A percentile compares a stretch with the other conserved stretches of the same genome.
These are phyloP conservation scores for Gentiana dahurica DNA, from an alignment of 257 asterid genomes.

Conservation along the genomic window DNA sequence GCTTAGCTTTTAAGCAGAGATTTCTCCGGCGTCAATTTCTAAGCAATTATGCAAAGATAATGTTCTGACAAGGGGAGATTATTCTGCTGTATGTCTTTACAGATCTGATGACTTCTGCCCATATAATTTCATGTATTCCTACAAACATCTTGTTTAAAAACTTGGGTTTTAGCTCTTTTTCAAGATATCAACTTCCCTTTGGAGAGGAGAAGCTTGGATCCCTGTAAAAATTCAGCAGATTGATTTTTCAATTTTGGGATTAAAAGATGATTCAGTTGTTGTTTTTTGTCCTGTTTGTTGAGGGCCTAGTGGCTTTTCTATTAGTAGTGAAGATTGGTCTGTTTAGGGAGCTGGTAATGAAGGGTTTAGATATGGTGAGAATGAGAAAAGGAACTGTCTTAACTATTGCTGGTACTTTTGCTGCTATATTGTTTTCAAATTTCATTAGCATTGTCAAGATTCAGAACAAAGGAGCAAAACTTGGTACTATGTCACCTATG, in stretches of 20 bases:
- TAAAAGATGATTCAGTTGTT: conserved; percentile 71
- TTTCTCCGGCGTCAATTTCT: neutral
- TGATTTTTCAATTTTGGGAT: neutral
- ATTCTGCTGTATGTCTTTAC: neutral
- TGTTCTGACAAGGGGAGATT: neutral
- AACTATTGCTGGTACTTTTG: conserved; percentile 70
- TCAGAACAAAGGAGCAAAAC: conserved; percentile 92
- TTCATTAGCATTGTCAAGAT: conserved; percentile 73
- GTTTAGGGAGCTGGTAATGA: conserved; percentile 69
- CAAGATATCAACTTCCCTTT: neutral
- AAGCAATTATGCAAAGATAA: neutral
- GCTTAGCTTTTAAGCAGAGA: neutral
- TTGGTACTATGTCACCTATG: conserved; percentile 98
- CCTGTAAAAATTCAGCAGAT: neutral
- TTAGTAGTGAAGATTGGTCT: conserved; percentile 90
- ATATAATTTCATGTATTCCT: neutral
- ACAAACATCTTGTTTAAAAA: conserved; percentile 1
- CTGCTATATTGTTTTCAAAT: conserved; percentile 61
- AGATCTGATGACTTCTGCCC: neutral
- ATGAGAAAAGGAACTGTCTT: conserved; percentile 81
- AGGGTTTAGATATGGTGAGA: conserved; percentile 83
- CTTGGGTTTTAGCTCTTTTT: conserved; percentile 3
- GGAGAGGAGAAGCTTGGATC: neutral
- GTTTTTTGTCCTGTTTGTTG: conserved; percentile 59
- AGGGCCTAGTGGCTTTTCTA: conserved; percentile 76